Conservation (phyloP, 306 rosid genomes). For the Vigna reflexopilosa region DNA sequence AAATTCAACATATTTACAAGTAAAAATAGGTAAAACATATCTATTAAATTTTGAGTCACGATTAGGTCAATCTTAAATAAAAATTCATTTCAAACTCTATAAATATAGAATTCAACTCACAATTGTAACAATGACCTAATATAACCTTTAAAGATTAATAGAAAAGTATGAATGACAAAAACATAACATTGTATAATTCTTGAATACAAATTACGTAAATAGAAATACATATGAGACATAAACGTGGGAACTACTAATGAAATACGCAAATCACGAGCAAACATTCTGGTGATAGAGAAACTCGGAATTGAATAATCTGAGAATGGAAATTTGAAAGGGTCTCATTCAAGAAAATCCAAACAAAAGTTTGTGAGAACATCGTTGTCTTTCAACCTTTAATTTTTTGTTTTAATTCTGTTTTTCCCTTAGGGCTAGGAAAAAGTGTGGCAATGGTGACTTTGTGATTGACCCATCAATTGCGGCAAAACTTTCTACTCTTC, state of each 20-base stretch:
- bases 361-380: constrained; percentile 33
- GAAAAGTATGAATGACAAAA: too few relatives aligned
- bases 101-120: too few relatives aligned
- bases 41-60: too few relatives aligned
- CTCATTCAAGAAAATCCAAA: constrained; percentile 32
- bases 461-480: constrained; percentile 40
- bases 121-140: too few relatives aligned
- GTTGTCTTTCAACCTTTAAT: constrained; percentile 17
- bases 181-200: too few relatives aligned
- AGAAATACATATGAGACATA: background rate
- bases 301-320: constrained; percentile 15
- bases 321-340: constrained; percentile 32
- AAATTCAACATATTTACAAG: too few relatives aligned
- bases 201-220: constrained; percentile 7
- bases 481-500: constrained; percentile 40
- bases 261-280: constrained; percentile 32
- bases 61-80: too few relatives aligned
- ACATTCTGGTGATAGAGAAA: constrained; percentile 32
- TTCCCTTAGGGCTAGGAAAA: background rate
- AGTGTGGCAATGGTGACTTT: constrained; percentile 32
- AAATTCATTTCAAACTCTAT: too few relatives aligned
- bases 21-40: too few relatives aligned
- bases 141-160: too few relatives aligned
- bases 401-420: background rate
- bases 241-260: constrained; percentile 11